phyloP scores from a whole-genome alignment of 345 rosid species.

The Rhizophora mangle region DNA sequence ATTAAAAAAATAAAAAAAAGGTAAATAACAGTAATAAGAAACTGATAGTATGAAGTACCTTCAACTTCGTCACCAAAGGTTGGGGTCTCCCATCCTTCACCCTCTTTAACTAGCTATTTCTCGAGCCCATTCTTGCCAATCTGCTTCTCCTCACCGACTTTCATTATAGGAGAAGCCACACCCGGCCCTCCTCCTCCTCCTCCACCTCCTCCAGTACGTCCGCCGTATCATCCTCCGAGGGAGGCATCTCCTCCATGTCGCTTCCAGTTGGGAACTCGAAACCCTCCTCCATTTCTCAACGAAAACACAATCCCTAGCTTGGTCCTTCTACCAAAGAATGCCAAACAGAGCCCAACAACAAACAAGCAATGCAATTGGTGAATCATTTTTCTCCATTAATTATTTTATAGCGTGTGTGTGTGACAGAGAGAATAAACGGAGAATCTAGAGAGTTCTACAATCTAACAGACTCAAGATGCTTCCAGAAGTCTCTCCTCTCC shows the following conservation, averaged over 20 bases:
- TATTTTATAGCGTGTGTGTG: not conserved
- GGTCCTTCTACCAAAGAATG: too few relatives aligned
- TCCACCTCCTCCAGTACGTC: conserved; percentile 27
- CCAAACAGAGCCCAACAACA: not conserved
- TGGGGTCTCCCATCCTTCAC: conserved; percentile 68
- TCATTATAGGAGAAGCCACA: not conserved
- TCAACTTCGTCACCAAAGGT: conserved; percentile 77
- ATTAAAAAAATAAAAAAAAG: too few relatives aligned
- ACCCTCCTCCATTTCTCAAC: conserved; percentile 50
- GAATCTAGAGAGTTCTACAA: conserved; percentile 8
- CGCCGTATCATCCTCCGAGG: conserved; percentile 15
- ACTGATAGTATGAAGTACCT: conserved; percentile 32
- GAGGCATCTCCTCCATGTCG: conserved; percentile 29
- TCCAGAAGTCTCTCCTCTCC: conserved; percentile 9
- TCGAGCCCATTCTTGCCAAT: conserved; percentile 70
- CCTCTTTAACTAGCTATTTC: conserved; percentile 80
- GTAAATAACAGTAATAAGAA: not conserved
- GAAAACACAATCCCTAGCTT: too few relatives aligned
- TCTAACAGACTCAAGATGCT: not conserved
- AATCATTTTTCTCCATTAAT: not conserved
- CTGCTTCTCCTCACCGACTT: conserved; percentile 76
- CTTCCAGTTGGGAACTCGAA: conserved; percentile 48
- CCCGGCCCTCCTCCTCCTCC: too few relatives aligned
- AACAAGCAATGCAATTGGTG: too few relatives aligned
- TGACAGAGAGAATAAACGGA: too few relatives aligned